Conservation (phyloP, 306 rosid species). For the cucumber (Cucumis sativus) region Cucumber_9930_V3 NC_026655.2:14088001-14088500, state of each 20-base stretch:
- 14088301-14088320: background rate
- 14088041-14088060: slow-evolving; percentile 52
- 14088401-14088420: background rate
- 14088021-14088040: slow-evolving; percentile 44
- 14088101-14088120: background rate
- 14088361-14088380: background rate
- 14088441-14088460: background rate
- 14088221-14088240: background rate
- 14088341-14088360: background rate
- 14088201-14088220: no score
- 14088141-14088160: no score
- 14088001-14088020: slow-evolving; percentile 67
- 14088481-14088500: slow-evolving; percentile 61
- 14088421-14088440: background rate
- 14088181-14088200: no score
- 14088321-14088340: background rate
- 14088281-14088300: background rate
- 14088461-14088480: background rate
- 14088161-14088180: background rate
- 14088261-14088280: background rate
- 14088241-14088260: background rate
- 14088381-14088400: background rate
- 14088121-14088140: background rate
- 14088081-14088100: background rate
- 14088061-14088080: slow-evolving; percentile 32